Evolutionary conservation across 2,329 filamentous ascomycete genomes (phyloP).

Genomic region (Chalaropsis ovoidea): DNA sequence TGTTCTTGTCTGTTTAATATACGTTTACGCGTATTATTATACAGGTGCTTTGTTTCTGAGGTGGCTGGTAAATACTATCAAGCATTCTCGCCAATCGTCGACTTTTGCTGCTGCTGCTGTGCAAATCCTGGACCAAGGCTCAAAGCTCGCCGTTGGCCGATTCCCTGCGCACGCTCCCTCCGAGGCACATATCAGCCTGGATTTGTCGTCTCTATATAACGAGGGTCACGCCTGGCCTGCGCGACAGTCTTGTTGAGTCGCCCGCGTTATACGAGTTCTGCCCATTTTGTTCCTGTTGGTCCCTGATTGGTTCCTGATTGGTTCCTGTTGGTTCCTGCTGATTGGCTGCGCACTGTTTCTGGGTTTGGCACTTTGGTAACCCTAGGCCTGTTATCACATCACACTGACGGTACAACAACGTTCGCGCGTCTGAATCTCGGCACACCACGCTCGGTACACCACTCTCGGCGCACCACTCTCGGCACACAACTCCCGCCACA

Average conservation of each 20-base stretch:
- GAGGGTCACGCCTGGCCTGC: neutral
- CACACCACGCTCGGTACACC: too few relatives aligned
- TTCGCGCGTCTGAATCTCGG: too few relatives aligned
- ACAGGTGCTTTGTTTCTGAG: neutral
- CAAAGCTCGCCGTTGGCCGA: neutral
- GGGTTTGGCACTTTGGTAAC: neutral
- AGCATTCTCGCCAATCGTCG: neutral
- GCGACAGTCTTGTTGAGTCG: too few relatives aligned
- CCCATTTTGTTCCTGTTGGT: too few relatives aligned
- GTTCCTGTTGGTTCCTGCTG: neutral
- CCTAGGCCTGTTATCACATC: neutral
- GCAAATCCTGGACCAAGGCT: neutral
- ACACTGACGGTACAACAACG: too few relatives aligned
- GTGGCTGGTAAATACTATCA: neutral
- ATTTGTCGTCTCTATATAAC: neutral
- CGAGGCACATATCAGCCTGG: too few relatives aligned
- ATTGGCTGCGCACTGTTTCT: neutral
- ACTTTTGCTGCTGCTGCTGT: neutral
- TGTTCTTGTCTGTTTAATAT: neutral
- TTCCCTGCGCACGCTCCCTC: neutral
- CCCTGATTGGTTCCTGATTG: neutral
- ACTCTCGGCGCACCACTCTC: too few relatives aligned
- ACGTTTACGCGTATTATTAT: too few relatives aligned
- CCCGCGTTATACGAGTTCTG: neutral
- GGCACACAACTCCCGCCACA: neutral